Base-by-base conservation (phyloP, 768 basidiomycete genomes). In the Strobilomyces dryophilus region DNA sequence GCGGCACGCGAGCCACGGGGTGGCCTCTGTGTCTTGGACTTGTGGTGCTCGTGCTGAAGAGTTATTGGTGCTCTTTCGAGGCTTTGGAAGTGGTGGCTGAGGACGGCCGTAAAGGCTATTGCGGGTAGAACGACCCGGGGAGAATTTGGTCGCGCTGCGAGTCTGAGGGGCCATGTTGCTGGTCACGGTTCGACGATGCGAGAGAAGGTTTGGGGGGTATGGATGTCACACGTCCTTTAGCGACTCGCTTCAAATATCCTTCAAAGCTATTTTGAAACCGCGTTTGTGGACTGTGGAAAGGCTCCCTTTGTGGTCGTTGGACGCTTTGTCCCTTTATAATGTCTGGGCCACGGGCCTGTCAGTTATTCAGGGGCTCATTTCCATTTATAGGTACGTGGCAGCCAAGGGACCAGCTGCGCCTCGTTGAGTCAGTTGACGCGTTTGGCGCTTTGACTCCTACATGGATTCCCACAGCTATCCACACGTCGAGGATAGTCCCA, bases 121-220 rank as follows among this genome's bases (percentile, higher is more conserved):
- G 51, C 58, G 58, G 4, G 66, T 61, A 4, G 31, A 24, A 46
- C 62, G 59, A 37, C 58, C 56, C 0, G 61, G 55, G 4, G 62
- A 59, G 21, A 37, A 1, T 31, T 56, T 67, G 39, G 46, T 14
- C n/a, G 52, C 15, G 29, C 57, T 67, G 18, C 62, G 60, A 0
- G 66, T 66, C 42, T 55, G 61, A 36, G 66, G 67, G n/a, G 66
- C 53, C 66, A 68, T 68, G 27, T 10, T 41, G 35, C 45, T 29
- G 2, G 49, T 54, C 8, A 6, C 27, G 40, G 55, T 32, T 49
- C 21, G 29, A 39, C 27, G 4, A 11, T 27, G 35, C 17, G n/a
- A 6, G 20, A 8, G 3, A n/a, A 47, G 29, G 26, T 42, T 42
- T 20, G 35, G n/a, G 39, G 39, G 7, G 18, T 45, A 42, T 53